Base-by-base conservation (phyloP, 2,329 filamentous ascomycete species). In the Chaetomiaceae sp. region DNA sequence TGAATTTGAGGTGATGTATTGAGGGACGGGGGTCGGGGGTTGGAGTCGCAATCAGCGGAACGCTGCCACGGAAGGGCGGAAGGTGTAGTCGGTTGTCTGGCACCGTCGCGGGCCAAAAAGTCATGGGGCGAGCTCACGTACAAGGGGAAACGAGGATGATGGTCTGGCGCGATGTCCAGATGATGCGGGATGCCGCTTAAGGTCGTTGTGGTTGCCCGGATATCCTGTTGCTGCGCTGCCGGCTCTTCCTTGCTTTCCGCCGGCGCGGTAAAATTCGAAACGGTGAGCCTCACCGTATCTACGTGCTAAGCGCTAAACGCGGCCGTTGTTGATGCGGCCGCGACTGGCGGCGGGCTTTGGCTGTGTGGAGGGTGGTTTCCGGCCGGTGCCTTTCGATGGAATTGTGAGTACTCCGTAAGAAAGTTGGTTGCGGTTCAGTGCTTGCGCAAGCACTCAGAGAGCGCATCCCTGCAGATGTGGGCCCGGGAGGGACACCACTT, bases 41-140 rank as follows among this genome's bases (percentile, higher is more conserved):
- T 20, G 14, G 20, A 9, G 38, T 32, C 37, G 41, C 16, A 20
- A 29, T 41, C 29, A 27, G 16, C 23, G n/a, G 29, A 16, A 27
- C 25, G 47, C 20, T 20, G 30, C 21, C 40, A 23, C 23, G 14
- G 36, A 20, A 44, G 23, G 33, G 3, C 23, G 32, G 42, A 34
- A 53, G 29, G 45, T 45, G 45, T 45, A 49, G 51, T 45, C 25
- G 16, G 36, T 13, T 37, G 29, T 46, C 34, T 36, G 25, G 37
- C 27, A 45, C 43, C 4, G 33, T 48, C 27, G 25, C 29, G 27
- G 32, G 13, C 14, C 8, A 27, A 13, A 29, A 48, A 47, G 49
- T 55, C 55, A 57, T 49, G 55, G 36, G 55, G 37, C 16, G 8
- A 45, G 44, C 38, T 48, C 40, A 51, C 43, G 21, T 48, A 42